phyloP scores from a whole-genome alignment of 495 filamentous ascomycete species.

The Alectoria sarmentosa region DNA sequence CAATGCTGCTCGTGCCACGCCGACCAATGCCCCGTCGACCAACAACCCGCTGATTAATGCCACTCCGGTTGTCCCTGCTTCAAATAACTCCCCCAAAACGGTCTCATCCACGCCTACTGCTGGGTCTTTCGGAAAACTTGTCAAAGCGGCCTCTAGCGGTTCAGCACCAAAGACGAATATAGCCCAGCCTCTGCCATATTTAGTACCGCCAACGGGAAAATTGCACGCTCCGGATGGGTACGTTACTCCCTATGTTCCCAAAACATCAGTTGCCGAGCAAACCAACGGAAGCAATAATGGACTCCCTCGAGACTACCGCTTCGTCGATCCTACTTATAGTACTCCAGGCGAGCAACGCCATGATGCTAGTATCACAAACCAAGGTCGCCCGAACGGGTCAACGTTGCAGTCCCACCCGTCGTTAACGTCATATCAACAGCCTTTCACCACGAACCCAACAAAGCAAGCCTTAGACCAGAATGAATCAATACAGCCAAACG shows the following conservation, averaged over 20 bases:
- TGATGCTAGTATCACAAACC: not conserved
- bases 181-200: conserved; percentile 7
- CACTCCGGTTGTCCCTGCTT: not conserved
- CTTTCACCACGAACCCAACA: no score
- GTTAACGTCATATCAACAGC: not conserved
- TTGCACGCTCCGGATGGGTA: not conserved
- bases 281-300: not conserved
- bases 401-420: not conserved
- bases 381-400: not conserved
- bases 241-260: not conserved
- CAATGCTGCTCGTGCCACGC: not conserved
- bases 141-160: not conserved
- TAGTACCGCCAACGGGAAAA: conserved; percentile 1
- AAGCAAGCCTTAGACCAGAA: not conserved
- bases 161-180: not conserved
- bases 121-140: not conserved
- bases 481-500: not conserved
- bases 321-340: not conserved
- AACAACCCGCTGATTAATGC: not conserved
- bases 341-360: not conserved
- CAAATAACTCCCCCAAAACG: not conserved
- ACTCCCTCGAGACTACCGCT: not conserved
- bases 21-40: not conserved
- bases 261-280: conserved; percentile 1
- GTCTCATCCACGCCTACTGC: not conserved